Conservation (phyloP, 305 asterid genomes). For the Fraxinus paxiana region DNA sequence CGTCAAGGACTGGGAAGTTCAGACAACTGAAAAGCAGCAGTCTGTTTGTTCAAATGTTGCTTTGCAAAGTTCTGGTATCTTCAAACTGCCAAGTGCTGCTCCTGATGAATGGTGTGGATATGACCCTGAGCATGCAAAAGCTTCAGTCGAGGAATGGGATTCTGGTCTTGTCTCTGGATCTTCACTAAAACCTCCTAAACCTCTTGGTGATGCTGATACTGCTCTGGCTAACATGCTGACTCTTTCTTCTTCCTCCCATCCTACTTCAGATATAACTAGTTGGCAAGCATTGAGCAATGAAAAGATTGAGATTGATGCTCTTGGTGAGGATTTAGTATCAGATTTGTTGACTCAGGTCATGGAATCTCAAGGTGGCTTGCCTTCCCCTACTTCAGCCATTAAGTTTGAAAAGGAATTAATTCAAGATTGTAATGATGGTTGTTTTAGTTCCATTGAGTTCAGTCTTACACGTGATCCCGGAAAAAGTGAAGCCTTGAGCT, state of each 20-base stretch:
- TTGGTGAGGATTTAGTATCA: constrained; percentile 53
- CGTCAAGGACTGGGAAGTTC: background rate
- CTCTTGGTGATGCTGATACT: constrained; percentile 27
- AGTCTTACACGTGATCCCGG: constrained; percentile 24
- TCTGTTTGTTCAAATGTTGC: background rate
- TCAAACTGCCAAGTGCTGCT: constrained; percentile 6
- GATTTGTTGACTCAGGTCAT: constrained; percentile 53
- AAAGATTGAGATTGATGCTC: constrained; percentile 42
- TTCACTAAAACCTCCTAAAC: constrained; percentile 35
- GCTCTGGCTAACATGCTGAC: constrained; percentile 24
- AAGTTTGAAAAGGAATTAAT: constrained; percentile 25
- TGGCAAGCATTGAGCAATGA: constrained; percentile 30
- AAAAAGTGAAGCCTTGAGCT: constrained; percentile 30
- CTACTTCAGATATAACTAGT: constrained; percentile 27
- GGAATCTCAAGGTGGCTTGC: constrained; percentile 31
- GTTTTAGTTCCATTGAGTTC: constrained; percentile 25
- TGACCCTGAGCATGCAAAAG: background rate
- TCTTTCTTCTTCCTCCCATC: constrained; percentile 32
- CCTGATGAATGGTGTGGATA: constrained; percentile 8
- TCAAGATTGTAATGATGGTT: constrained; percentile 22
- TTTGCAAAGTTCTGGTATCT: background rate
- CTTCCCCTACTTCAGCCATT: constrained; percentile 34
- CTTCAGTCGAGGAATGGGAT: constrained; percentile 30
- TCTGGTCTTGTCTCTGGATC: constrained; percentile 35
- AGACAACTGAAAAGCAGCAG: constrained; percentile 1